These are phyloP conservation scores for Heliamphora pulchella DNA, from an alignment of 179 eudicot genomes.

Conservation along the genomic window DNA sequence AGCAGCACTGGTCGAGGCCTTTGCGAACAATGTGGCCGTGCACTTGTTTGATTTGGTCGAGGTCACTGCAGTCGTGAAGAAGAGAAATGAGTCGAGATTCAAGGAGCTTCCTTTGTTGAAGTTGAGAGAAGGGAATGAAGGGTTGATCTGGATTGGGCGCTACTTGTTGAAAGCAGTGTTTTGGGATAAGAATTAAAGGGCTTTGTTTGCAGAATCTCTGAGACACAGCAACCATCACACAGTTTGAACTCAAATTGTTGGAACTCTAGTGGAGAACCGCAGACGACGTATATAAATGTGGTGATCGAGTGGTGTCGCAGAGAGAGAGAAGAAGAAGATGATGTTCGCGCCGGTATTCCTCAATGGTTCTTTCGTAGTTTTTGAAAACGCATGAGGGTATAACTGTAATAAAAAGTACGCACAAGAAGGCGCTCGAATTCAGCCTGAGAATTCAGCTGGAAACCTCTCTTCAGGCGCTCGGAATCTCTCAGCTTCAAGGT, in stretches of 20 bases:
- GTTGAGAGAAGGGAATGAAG: conserved; percentile 23
- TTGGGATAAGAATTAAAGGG: conserved; percentile 11
- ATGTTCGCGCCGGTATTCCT: background rate
- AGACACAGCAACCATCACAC: conserved; percentile 22
- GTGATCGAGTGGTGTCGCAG: too few relatives aligned
- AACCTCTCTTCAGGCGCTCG: background rate
- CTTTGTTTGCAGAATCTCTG: conserved; percentile 10
- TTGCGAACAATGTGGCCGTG: conserved; percentile 45
- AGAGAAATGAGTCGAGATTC: conserved; percentile 35
- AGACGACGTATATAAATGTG: too few relatives aligned
- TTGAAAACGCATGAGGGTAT: background rate
- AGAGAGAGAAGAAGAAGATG: background rate
- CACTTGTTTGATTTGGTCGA: conserved; percentile 38
- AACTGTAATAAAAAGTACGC: background rate
- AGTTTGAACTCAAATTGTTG: background rate
- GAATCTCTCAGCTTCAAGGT: background rate
- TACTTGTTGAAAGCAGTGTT: background rate
- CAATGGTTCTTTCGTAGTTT: background rate
- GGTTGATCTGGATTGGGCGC: conserved; percentile 1
- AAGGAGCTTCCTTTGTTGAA: conserved; percentile 24
- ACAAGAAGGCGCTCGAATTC: background rate
- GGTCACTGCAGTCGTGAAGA: conserved; percentile 33
- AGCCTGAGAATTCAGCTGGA: background rate
- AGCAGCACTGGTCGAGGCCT: conserved; percentile 45
- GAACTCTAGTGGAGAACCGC: background rate